These are phyloP conservation scores for Termitomyces eurrhizus DNA, from an alignment of 768 basidiomycete genomes.

Conservation along the genomic window DNA sequence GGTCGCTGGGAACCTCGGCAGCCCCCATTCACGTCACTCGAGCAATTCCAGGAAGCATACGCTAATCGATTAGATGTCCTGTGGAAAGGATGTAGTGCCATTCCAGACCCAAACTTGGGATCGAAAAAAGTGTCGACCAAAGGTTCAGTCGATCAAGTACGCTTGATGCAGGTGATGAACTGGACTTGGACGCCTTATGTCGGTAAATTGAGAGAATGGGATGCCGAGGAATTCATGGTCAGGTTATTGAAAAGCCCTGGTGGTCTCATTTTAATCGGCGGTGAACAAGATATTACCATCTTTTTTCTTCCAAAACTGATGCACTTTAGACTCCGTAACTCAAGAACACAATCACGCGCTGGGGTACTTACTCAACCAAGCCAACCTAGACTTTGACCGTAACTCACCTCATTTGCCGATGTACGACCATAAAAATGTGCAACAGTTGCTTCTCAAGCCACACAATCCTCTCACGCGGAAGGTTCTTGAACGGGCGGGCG, in stretches of 20 bases:
- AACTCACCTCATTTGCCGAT: slow-evolving; percentile 19
- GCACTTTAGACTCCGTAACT: slow-evolving; percentile 19
- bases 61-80: slow-evolving; percentile 21
- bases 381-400: slow-evolving; percentile 21
- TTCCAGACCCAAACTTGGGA: slow-evolving; percentile 8
- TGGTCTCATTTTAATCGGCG: slow-evolving; percentile 26
- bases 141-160: slow-evolving; percentile 20
- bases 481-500: slow-evolving; percentile 20
- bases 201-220: slow-evolving; percentile 21
- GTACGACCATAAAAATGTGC: slow-evolving; percentile 23
- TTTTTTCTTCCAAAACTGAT: not conserved
- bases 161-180: slow-evolving; percentile 26
- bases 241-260: slow-evolving; percentile 25
- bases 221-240: slow-evolving; percentile 27
- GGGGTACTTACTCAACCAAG: slow-evolving; percentile 20
- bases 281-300: slow-evolving; percentile 9
- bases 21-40: slow-evolving; percentile 19
- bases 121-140: slow-evolving; percentile 12
- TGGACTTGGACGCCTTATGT: slow-evolving; percentile 27
- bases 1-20: slow-evolving; percentile 24
- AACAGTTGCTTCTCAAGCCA: slow-evolving; percentile 21
- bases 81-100: slow-evolving; percentile 25
- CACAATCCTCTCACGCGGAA: slow-evolving; percentile 19
- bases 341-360: slow-evolving; percentile 22
- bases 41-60: slow-evolving; percentile 20